phyloP scores from a whole-genome alignment of 192 early-diverging fungal species.

The Lunasporangiospora selenospora region DNA sequence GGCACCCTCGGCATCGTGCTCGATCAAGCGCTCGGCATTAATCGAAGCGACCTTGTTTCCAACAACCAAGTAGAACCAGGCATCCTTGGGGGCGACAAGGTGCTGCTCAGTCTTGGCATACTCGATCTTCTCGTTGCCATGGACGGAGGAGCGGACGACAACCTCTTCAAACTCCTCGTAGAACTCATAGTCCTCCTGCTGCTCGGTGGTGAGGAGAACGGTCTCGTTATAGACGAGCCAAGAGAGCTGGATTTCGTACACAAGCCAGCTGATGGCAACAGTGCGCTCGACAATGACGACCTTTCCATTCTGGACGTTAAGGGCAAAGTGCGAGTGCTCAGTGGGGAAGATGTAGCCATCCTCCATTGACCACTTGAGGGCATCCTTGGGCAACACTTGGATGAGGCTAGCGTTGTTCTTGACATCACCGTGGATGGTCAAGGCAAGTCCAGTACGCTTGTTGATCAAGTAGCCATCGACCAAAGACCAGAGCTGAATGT shows the following conservation, averaged over 20 bases:
- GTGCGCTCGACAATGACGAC: constrained; percentile 39
- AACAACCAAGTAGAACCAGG: constrained; percentile 42
- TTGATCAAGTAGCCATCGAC: constrained; percentile 48
- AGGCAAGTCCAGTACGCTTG: constrained; percentile 44
- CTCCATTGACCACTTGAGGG: constrained; percentile 40
- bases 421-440: constrained; percentile 30
- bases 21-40: constrained; percentile 13
- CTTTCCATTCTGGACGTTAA: constrained; percentile 34
- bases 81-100: constrained; percentile 20
- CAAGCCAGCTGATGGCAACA: constrained; percentile 19
- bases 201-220: constrained; percentile 17
- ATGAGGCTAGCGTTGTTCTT: constrained; percentile 23
- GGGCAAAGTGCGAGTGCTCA: constrained; percentile 23
- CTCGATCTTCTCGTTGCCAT: constrained; percentile 20
- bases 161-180: constrained; percentile 45
- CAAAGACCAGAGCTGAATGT: constrained; percentile 46
- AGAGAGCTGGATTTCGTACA: constrained; percentile 26
- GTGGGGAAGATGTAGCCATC: constrained; percentile 35
- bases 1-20: constrained; percentile 26
- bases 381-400: constrained; percentile 34
- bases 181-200: constrained; percentile 28
- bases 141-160: constrained; percentile 32
- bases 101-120: constrained; percentile 34
- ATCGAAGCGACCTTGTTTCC: constrained; percentile 37
- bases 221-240: constrained; percentile 39